phyloP scores from a whole-genome alignment of 1,284 basidiomycete species.

The Heterobasidion occidentale region DNA sequence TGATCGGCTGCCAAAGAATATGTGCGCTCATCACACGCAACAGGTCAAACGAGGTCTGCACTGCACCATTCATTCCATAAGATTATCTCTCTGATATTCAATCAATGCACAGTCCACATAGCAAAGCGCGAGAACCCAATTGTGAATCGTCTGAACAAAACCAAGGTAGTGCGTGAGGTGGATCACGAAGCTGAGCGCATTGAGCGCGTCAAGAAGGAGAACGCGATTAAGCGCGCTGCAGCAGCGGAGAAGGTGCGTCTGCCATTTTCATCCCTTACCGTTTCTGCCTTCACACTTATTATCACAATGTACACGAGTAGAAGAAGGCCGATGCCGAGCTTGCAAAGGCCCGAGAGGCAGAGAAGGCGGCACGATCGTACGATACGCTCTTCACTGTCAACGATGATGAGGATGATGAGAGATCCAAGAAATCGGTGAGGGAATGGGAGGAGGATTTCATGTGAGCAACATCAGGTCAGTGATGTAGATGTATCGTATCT shows the following conservation, averaged over 20 bases:
- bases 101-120: conserved; percentile 53
- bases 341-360: conserved; percentile 58
- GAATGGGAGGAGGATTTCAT: conserved; percentile 54
- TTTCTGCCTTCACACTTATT: neutral
- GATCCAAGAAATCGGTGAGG: conserved; percentile 41
- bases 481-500: neutral
- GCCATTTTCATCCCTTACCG: neutral
- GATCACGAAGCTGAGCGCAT: conserved; percentile 88
- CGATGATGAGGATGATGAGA: conserved; percentile 36
- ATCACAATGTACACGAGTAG: conserved; percentile 24
- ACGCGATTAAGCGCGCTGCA: conserved; percentile 53
- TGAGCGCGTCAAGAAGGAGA: conserved; percentile 77
- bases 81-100: neutral
- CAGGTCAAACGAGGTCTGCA: conserved; percentile 72
- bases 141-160: conserved; percentile 94
- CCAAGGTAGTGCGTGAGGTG: conserved; percentile 77
- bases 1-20: too few species aligned
- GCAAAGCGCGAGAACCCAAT: conserved; percentile 80
- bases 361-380: conserved; percentile 74
- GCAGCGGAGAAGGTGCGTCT: conserved; percentile 54
- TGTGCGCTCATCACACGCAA: neutral
- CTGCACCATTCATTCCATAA: neutral
- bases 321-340: conserved; percentile 68
- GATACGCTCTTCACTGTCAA: conserved; percentile 50
- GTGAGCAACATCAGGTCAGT: conserved; percentile 12